phyloP scores from a whole-genome alignment of 2,329 filamentous ascomycete species.

The Cryphonectria radicalis region DNA sequence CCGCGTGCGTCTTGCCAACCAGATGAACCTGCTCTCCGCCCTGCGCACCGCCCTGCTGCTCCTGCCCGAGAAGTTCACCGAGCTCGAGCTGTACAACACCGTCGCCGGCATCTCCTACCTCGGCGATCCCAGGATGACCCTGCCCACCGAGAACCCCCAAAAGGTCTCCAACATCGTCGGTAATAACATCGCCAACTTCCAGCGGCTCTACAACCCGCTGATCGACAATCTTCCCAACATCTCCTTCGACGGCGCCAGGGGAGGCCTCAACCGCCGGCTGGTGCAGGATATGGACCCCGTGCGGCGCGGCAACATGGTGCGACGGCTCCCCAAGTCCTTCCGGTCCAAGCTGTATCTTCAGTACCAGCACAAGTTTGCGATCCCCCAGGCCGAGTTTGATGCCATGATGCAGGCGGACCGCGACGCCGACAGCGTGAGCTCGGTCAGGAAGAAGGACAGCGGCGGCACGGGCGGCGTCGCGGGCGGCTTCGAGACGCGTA shows the following conservation, averaged over 20 bases:
- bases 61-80: slow-evolving; percentile 81
- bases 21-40: slow-evolving; percentile 92
- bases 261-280: slow-evolving; percentile 68
- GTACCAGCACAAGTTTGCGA: slow-evolving; percentile 88
- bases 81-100: slow-evolving; percentile 84
- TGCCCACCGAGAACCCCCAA: slow-evolving; percentile 86
- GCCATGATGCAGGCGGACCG: slow-evolving; percentile 79
- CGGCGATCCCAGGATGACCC: slow-evolving; percentile 92
- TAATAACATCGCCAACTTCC: slow-evolving; percentile 89
- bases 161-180: slow-evolving; percentile 95
- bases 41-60: slow-evolving; percentile 87
- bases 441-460: slow-evolving; percentile 59
- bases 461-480: slow-evolving; percentile 77
- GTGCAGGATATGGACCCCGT: slow-evolving; percentile 91
- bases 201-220: slow-evolving; percentile 85
- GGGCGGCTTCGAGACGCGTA: slow-evolving; percentile 83
- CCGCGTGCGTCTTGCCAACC: slow-evolving; percentile 88
- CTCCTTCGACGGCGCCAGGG: slow-evolving; percentile 70
- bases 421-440: slow-evolving; percentile 66
- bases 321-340: slow-evolving; percentile 85
- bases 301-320: slow-evolving; percentile 94
- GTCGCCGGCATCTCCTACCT: slow-evolving; percentile 94
- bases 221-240: slow-evolving; percentile 91
- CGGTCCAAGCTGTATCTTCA: slow-evolving; percentile 90
- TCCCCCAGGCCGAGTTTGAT: slow-evolving; percentile 82